A percentile compares a stretch with the other conserved stretches of the same genome.
Conservation (phyloP, 2,329 filamentous ascomycete species). For the Claviceps pazoutovae region DNA sequence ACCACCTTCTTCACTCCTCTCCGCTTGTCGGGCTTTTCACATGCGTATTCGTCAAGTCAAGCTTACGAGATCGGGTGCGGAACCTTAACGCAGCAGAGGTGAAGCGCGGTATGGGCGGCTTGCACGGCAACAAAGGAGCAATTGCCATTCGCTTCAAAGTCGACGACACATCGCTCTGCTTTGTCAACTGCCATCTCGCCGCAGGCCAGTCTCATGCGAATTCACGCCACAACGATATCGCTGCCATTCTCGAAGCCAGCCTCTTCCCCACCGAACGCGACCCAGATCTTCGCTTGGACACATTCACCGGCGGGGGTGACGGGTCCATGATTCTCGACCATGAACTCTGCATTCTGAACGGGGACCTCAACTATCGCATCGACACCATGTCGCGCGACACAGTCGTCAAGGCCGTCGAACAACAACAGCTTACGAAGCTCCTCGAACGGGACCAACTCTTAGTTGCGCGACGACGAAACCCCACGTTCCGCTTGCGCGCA, state of each 20-base stretch:
- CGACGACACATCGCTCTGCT: constrained; percentile 88
- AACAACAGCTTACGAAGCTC: constrained; percentile 69
- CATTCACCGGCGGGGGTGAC: constrained; percentile 82
- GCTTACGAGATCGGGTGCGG: constrained; percentile 60
- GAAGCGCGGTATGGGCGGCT: constrained; percentile 89
- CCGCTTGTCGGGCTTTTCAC: constrained; percentile 87
- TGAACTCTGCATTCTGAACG: constrained; percentile 92
- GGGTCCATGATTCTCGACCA: constrained; percentile 92
- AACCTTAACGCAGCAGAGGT: constrained; percentile 71
- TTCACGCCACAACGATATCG: constrained; percentile 83
- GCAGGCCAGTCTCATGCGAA: constrained; percentile 85
- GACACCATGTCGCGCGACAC: constrained; percentile 92
- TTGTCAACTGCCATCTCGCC: constrained; percentile 94
- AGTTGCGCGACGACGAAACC: constrained; percentile 76
- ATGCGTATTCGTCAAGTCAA: constrained; percentile 82
- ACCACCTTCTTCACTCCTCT: constrained; percentile 75
- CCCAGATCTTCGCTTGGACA: constrained; percentile 53
- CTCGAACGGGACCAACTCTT: constrained; percentile 89
- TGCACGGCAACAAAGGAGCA: constrained; percentile 94
- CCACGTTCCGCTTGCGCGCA: constrained; percentile 72
- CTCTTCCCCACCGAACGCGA: constrained; percentile 63
- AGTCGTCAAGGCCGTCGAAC: constrained; percentile 71
- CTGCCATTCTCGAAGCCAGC: constrained; percentile 70
- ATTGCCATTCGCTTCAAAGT: constrained; percentile 83
- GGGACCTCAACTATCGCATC: constrained; percentile 95